These are phyloP conservation scores for Tilletia horrida DNA, from an alignment of 1,284 basidiomycete genomes.

Conservation along the genomic window DNA sequence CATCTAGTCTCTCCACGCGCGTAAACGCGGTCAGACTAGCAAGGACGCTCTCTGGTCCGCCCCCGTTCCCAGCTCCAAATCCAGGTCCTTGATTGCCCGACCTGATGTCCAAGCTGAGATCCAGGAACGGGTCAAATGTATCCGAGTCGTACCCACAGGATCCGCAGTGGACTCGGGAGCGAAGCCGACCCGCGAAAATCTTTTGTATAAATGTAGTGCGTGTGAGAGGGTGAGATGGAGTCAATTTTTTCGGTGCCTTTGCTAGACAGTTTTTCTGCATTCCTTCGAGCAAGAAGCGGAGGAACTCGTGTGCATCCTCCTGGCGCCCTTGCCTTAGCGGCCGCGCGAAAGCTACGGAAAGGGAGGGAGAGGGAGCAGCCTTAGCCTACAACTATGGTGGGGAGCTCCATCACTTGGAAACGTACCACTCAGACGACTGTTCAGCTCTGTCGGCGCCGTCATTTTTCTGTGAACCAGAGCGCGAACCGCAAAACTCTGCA, in stretches of 20 bases:
- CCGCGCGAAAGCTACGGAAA: constrained; percentile 70
- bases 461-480: constrained; percentile 22
- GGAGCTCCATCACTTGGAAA: background rate
- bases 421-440: constrained; percentile 37
- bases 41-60: constrained; percentile 61
- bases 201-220: constrained; percentile 85
- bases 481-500: constrained; percentile 65
- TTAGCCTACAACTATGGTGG: background rate
- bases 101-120: constrained; percentile 64
- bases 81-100: background rate
- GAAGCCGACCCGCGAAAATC: constrained; percentile 85
- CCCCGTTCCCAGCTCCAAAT: background rate
- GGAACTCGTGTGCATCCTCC: constrained; percentile 97
- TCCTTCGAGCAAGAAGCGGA: constrained; percentile 88
- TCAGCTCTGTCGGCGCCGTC: constrained; percentile 40
- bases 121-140: constrained; percentile 91
- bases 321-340: constrained; percentile 85
- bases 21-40: constrained; percentile 80
- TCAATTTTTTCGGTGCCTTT: constrained; percentile 67
- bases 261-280: constrained; percentile 79
- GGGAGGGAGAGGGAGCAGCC: constrained; percentile 50
- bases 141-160: constrained; percentile 84
- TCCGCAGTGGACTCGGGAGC: constrained; percentile 86
- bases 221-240: constrained; percentile 20
- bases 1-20: constrained; percentile 75